A percentile compares a stretch with the other conserved stretches of the same genome.
Evolutionary conservation across 345 rosid species (phyloP).

Genomic region (Microcos paniculata): DNA sequence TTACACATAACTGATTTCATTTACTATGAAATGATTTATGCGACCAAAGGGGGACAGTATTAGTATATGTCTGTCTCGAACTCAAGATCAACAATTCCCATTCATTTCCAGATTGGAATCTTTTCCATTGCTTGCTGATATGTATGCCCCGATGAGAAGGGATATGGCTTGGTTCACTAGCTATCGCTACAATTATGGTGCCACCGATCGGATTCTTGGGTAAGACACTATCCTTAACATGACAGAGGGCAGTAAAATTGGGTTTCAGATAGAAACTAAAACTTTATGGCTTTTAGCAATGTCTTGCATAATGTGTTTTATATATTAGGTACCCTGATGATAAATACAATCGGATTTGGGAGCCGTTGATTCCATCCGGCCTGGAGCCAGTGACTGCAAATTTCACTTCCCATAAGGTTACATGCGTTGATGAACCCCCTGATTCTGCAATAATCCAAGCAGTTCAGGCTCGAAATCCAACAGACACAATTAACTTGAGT

Average conservation of each 20-base stretch:
- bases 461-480: background rate
- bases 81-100: constrained; percentile 13
- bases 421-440: background rate
- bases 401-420: background rate
- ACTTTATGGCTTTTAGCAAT: background rate
- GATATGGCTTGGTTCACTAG: constrained; percentile 20
- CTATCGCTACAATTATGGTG: constrained; percentile 18
- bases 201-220: constrained; percentile 2
- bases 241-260: background rate
- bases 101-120: constrained; percentile 36
- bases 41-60: background rate
- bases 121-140: background rate
- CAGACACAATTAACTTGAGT: background rate
- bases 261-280: background rate
- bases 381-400: background rate
- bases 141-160: constrained; percentile 23
- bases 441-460: background rate
- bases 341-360: background rate
- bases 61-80: constrained; percentile 23
- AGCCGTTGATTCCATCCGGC: constrained; percentile 1
- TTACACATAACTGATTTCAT: constrained; percentile 3
- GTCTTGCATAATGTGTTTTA: background rate
- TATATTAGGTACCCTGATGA: constrained; percentile 3
- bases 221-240: background rate
- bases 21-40: constrained; percentile 24